Conservation (phyloP, 306 rosid genomes). For the Acacia confusa region DNA sequence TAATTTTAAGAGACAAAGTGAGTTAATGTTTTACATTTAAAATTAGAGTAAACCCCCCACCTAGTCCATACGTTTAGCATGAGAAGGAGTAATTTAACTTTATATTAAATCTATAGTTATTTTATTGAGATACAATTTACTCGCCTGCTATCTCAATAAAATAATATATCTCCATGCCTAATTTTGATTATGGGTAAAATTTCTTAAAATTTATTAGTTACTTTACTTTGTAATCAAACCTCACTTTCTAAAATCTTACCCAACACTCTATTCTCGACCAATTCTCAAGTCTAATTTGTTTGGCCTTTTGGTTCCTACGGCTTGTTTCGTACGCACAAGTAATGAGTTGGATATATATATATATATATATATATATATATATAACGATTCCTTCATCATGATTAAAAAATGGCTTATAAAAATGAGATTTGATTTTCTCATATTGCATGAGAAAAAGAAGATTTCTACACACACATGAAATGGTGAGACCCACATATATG, state of each 20-base stretch:
- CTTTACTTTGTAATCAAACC: neutral
- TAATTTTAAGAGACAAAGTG: too few relatives aligned
- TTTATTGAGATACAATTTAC: neutral
- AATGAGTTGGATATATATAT: neutral
- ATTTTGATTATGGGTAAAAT: neutral
- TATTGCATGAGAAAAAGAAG: too few relatives aligned
- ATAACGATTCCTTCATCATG: neutral
- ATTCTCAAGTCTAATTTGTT: neutral
- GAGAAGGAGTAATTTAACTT: too few relatives aligned
- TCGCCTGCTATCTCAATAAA: neutral
- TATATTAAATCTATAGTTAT: neutral
- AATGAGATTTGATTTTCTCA: too few relatives aligned
- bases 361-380: too few relatives aligned
- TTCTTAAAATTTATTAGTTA: neutral
- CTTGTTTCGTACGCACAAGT: neutral
- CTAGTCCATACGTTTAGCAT: too few relatives aligned
- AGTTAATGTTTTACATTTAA: too few relatives aligned
- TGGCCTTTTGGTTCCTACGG: neutral
- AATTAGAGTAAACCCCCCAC: too few relatives aligned
- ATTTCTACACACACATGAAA: too few relatives aligned
- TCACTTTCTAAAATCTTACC: neutral
- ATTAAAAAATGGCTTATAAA: neutral
- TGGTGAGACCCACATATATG: too few relatives aligned
- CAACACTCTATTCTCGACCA: neutral
- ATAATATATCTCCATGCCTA: neutral